Evolutionary conservation across 2,329 filamentous ascomycete genomes (phyloP).

Genomic region (Fusarium sarcochroum): DNA sequence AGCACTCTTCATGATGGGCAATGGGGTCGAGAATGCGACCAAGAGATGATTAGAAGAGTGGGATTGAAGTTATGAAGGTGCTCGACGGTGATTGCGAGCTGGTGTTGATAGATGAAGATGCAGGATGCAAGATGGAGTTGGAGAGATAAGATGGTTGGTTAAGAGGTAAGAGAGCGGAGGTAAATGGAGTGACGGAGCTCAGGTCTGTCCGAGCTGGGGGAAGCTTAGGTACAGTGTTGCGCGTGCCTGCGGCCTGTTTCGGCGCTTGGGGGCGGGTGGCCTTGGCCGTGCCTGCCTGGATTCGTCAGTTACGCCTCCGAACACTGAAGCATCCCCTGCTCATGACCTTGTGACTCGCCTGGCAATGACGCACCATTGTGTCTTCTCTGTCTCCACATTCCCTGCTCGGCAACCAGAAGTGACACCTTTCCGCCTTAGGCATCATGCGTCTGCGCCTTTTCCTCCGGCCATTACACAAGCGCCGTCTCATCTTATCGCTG

Average conservation of each 20-base stretch:
- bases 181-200: conserved; percentile 46
- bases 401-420: conserved; percentile 47
- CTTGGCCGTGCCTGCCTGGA: conserved; percentile 42
- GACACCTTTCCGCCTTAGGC: conserved; percentile 49
- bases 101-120: conserved; percentile 36
- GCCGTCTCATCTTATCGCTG: conserved; percentile 36
- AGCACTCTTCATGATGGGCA: conserved; percentile 84
- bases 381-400: conserved; percentile 43
- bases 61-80: conserved; percentile 1
- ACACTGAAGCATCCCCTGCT: conserved; percentile 35
- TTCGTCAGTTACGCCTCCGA: conserved; percentile 40
- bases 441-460: conserved; percentile 29
- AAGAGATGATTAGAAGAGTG: not conserved
- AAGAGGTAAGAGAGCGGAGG: conserved; percentile 43
- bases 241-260: conserved; percentile 48
- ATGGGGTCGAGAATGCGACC: conserved; percentile 36
- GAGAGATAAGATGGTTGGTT: conserved; percentile 46
- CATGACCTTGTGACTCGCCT: conserved; percentile 47
- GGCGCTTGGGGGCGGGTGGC: conserved; percentile 29
- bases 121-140: conserved; percentile 41
- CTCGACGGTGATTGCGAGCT: conserved; percentile 28
- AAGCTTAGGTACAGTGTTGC: conserved; percentile 42
- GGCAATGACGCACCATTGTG: conserved; percentile 49
- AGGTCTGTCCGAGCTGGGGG: conserved; percentile 37
- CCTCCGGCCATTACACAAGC: conserved; percentile 20